phyloP scores from a whole-genome alignment of 1,139 yeast genomes.

The Diutina sp. region DNA sequence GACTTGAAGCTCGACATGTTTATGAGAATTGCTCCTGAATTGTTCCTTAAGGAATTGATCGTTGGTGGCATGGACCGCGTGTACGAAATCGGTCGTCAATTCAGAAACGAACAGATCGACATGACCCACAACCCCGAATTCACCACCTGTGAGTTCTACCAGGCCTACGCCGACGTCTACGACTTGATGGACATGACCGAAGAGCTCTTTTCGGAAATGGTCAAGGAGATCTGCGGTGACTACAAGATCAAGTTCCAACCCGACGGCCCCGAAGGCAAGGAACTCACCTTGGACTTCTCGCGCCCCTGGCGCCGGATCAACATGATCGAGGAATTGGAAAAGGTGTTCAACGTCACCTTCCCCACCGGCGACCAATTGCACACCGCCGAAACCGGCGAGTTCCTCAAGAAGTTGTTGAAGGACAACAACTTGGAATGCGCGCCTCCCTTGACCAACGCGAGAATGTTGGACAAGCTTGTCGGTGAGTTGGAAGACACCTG shows the following conservation, averaged over 20 bases:
- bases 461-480: constrained; percentile 96
- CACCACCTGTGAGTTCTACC: constrained; percentile 95
- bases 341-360: constrained; percentile 74
- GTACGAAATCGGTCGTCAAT: constrained; percentile 97
- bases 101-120: constrained; percentile 97
- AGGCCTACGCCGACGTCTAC: constrained; percentile 87
- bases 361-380: constrained; percentile 94
- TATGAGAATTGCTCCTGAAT: constrained; percentile 98
- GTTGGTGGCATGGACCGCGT: constrained; percentile 99
- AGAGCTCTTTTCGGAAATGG: constrained; percentile 91
- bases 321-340: constrained; percentile 94
- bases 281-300: constrained; percentile 69
- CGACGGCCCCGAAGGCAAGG: constrained; percentile 75
- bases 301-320: constrained; percentile 98
- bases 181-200: constrained; percentile 97
- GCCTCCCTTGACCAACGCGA: constrained; percentile 95
- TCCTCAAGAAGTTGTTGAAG: constrained; percentile 68
- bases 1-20: constrained; percentile 92
- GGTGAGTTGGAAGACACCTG: constrained; percentile 90
- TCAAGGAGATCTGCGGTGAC: constrained; percentile 83
- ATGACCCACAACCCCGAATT: constrained; percentile 97
- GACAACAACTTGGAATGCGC: constrained; percentile 83
- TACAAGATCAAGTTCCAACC: constrained; percentile 85
- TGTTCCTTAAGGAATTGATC: constrained; percentile 89
- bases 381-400: constrained; percentile 85